A percentile compares a stretch with the other conserved stretches of the same genome.
These are phyloP conservation scores for Lathyrus tuberosus DNA, from an alignment of 306 rosid genomes.

Conservation along the genomic window DNA sequence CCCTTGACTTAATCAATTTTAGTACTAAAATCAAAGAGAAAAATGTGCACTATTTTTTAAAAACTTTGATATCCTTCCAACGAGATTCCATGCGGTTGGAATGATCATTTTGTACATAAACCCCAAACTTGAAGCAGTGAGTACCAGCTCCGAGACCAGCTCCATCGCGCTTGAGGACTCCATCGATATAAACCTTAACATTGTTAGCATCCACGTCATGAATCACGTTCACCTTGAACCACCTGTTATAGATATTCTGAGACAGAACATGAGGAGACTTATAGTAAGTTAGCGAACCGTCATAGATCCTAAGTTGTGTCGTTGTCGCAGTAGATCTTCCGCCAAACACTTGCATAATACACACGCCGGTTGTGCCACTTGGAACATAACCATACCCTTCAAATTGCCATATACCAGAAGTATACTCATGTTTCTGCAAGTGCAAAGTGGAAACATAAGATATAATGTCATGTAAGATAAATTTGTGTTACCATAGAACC, in stretches of 20 bases:
- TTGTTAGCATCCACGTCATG: slow-evolving; percentile 51
- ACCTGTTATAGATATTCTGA: slow-evolving; percentile 40
- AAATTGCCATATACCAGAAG: slow-evolving; percentile 58
- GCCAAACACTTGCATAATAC: slow-evolving; percentile 62
- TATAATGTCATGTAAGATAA: too few species aligned
- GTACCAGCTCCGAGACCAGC: slow-evolving; percentile 40
- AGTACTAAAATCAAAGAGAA: background rate
- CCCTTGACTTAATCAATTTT: background rate
- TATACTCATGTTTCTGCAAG: slow-evolving; percentile 48
- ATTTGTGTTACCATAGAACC: too few species aligned
- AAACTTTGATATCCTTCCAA: slow-evolving; percentile 43
- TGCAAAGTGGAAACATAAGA: too few species aligned
- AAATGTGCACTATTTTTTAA: slow-evolving; percentile 23
- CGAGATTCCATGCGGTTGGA: slow-evolving; percentile 51
- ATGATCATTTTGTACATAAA: slow-evolving; percentile 47
- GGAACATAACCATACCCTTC: slow-evolving; percentile 57
- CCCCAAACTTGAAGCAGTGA: slow-evolving; percentile 56
- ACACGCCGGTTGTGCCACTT: slow-evolving; percentile 45
- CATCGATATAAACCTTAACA: slow-evolving; percentile 51
- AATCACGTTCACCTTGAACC: slow-evolving; percentile 54
- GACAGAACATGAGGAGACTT: slow-evolving; percentile 29
- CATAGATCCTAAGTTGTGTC: slow-evolving; percentile 46
- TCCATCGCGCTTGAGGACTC: slow-evolving; percentile 26
- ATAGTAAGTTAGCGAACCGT: slow-evolving; percentile 46
- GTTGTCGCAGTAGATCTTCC: slow-evolving; percentile 48